Evolutionary conservation across 768 basidiomycete species (phyloP), one percentile per base, ranked within the genome.

Genomic region (Rhodotorula diobovata): DNA sequence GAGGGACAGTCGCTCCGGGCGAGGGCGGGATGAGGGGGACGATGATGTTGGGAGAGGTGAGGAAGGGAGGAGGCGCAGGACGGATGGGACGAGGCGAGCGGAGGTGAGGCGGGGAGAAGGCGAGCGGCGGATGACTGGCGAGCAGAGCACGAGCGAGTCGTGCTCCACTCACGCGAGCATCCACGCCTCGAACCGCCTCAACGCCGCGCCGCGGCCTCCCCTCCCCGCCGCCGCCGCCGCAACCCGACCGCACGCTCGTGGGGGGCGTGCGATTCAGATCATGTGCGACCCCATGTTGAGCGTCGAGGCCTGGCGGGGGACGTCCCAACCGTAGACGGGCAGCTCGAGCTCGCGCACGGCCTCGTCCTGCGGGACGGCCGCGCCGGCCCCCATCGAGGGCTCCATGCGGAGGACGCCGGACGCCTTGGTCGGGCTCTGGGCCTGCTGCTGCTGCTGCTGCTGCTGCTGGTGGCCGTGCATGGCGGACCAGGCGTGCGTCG

Each of bases 271-370:
- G 64, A 48, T 65, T 43, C 43, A 65, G 30, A 65, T 45, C 34
- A 65, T 32, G 46, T 65, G 64, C 45, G 54, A 21, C 28, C 63
- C 63, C 20, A 65, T 37, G 56, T 65, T 65, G 41, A 71, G 66
- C 34, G 35, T 30, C 56, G 32, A 63, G 23, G 39, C 43, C 55
- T 71, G 70, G 14, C 64, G n/a, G 8, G 70, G 70, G 8, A 57
- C 21, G 43, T 71, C 70, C 70, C 70, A 71, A 2, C 70, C 64
- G 56, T 71, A 71, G 37, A 25, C 37, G 30, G 53, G 63, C 35
- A 30, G 14, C 14, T 46, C 8, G 28, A 55, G 45, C 53, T 68
- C 59, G 41, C 57, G 41, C 1, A 61, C 48, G 41, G 43, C 39
- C 18, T 48, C 34, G 50, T 60, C 57, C 58, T 28, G 28, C n/a